Conservation (phyloP, 1,139 yeast genomes). For the Diutina sp. region DNA sequence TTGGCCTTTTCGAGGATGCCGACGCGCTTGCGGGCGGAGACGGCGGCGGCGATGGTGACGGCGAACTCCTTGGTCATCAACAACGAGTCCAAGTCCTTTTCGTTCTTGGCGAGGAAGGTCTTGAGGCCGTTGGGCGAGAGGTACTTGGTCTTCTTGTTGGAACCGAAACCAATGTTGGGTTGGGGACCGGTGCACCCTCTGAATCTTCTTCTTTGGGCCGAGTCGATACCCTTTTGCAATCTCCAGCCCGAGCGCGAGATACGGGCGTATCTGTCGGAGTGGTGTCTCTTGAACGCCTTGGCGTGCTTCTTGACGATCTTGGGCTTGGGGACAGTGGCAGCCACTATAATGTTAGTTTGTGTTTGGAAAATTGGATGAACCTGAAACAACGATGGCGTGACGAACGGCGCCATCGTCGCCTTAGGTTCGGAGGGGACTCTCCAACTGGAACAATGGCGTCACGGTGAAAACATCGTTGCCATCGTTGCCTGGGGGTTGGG, state of each 20-base stretch:
- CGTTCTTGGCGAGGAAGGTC: slow-evolving; percentile 87
- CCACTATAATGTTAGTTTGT: not conserved
- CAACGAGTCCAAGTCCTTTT: slow-evolving; percentile 87
- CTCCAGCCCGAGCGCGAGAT: slow-evolving; percentile 94
- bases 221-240: slow-evolving; percentile 99
- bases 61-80: slow-evolving; percentile 95
- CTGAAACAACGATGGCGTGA: too few species aligned
- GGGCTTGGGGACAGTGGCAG: not conserved
- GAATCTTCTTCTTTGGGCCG: slow-evolving; percentile 99
- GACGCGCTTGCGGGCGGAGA: slow-evolving; percentile 97
- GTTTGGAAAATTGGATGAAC: too few species aligned
- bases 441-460: too few species aligned
- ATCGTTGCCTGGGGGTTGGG: not conserved
- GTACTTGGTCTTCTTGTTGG: slow-evolving; percentile 97
- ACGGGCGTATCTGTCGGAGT: slow-evolving; percentile 99
- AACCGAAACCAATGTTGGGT: slow-evolving; percentile 99
- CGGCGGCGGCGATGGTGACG: slow-evolving; percentile 99
- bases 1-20: slow-evolving; percentile 94
- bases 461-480: not conserved
- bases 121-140: slow-evolving; percentile 97
- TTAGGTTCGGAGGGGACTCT: too few species aligned
- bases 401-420: too few species aligned
- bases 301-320: slow-evolving; percentile 99
- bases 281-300: slow-evolving; percentile 99
- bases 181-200: slow-evolving; percentile 91